Evolutionary conservation across 768 basidiomycete genomes (phyloP).

Genomic region (Neoboletus brunneissimus): DNA sequence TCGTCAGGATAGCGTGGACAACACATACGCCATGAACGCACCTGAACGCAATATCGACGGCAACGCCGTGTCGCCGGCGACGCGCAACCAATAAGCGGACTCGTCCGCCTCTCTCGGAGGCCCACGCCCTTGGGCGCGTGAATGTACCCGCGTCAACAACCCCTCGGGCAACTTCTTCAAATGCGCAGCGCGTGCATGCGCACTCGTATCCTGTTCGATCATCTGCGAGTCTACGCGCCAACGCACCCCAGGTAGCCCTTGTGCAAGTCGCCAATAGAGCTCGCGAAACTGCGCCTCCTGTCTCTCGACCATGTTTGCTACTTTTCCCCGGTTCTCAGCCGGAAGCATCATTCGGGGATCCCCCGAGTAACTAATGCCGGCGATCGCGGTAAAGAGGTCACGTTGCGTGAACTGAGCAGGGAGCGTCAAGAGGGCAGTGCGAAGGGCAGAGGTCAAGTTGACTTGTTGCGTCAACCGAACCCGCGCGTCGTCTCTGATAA

Average conservation of each 20-base stretch:
- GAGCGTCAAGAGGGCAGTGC: constrained; percentile 84
- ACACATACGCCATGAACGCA: too few species aligned
- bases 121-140: too few species aligned
- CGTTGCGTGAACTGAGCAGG: constrained; percentile 79
- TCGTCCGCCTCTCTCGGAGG: too few species aligned
- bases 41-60: too few species aligned
- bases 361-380: too few species aligned
- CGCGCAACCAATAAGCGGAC: too few species aligned
- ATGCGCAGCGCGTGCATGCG: too few species aligned
- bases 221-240: constrained; percentile 46
- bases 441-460: constrained; percentile 89
- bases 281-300: constrained; percentile 83
- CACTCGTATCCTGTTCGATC: constrained; percentile 65
- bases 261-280: constrained; percentile 77
- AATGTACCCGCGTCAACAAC: too few species aligned
- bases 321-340: constrained; percentile 91
- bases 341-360: constrained; percentile 94
- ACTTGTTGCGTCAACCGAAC: constrained; percentile 90
- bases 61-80: too few species aligned
- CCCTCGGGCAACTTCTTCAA: too few species aligned
- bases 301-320: constrained; percentile 86
- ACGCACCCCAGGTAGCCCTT: constrained; percentile 62
- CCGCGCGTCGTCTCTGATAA: constrained; percentile 89
- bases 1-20: too few species aligned
- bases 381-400: constrained; percentile 82